These are phyloP conservation scores for Sporothrix inflata DNA, from an alignment of 2,329 filamentous ascomycete genomes.

Conservation along the genomic window DNA sequence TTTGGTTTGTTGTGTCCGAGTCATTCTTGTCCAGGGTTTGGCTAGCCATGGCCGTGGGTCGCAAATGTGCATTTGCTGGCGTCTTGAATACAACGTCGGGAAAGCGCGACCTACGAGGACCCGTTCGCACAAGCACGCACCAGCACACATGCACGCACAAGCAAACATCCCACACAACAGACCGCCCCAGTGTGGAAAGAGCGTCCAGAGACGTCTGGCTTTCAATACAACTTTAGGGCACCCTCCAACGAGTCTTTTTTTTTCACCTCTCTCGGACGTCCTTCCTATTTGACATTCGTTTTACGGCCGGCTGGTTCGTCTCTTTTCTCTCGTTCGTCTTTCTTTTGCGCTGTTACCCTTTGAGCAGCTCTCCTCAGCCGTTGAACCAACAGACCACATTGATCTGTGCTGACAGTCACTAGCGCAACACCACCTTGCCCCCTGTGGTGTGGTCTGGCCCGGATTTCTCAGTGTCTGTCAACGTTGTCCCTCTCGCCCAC, in stretches of 20 bases:
- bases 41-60: background rate
- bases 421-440: conserved; percentile 10
- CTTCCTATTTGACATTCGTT: background rate
- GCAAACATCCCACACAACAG: background rate
- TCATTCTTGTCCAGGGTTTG: background rate
- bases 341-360: too few relatives aligned
- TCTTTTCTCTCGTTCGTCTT: too few relatives aligned
- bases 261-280: background rate
- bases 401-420: background rate
- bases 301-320: too few relatives aligned
- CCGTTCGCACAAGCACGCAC: background rate
- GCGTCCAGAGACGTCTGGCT: background rate
- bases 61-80: background rate
- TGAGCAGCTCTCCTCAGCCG: conserved; percentile 5
- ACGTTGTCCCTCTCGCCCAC: background rate
- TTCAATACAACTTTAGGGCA: too few relatives aligned
- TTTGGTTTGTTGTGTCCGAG: too few relatives aligned
- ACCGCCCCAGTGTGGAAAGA: background rate
- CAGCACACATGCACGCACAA: background rate
- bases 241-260: too few relatives aligned
- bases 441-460: background rate
- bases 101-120: background rate
- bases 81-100: background rate
- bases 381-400: conserved; percentile 10
- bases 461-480: background rate